Percentiles rank a stretch among this genome's conserved stretches.
Evolutionary conservation across 1,139 yeast species (phyloP).

Genomic region (Candida freyschussii): DNA sequence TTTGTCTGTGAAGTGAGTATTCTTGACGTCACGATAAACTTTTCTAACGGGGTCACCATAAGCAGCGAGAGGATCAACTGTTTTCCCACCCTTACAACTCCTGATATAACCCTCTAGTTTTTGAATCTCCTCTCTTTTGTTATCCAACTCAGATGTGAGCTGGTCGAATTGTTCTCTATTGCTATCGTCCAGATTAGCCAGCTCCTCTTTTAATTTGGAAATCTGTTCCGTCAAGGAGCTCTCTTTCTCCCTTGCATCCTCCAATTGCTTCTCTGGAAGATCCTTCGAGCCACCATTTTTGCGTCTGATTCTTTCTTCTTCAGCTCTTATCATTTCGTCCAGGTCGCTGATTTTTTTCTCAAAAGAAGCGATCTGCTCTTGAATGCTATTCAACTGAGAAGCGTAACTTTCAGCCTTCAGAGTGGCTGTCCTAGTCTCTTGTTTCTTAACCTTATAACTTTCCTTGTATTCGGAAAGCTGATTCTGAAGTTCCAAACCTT

Average conservation of each 20-base stretch:
- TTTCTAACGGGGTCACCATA: constrained; percentile 44
- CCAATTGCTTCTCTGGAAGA: constrained; percentile 25
- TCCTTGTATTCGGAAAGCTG: constrained; percentile 16
- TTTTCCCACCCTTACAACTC: constrained; percentile 7
- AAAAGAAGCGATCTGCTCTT: constrained; percentile 3
- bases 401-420: constrained; percentile 7
- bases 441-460: constrained; percentile 7
- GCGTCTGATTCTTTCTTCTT: constrained; percentile 36
- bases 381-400: constrained; percentile 4
- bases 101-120: constrained; percentile 19
- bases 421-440: constrained; percentile 8
- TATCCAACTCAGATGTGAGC: constrained; percentile 14
- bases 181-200: constrained; percentile 9
- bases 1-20: constrained; percentile 34
- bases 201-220: constrained; percentile 11
- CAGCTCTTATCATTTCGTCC: constrained; percentile 30
- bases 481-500: constrained; percentile 22
- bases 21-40: constrained; percentile 40
- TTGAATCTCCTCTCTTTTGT: constrained; percentile 21
- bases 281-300: constrained; percentile 39
- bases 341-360: constrained; percentile 29
- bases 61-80: constrained; percentile 29
- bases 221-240: background rate
- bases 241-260: constrained; percentile 25
- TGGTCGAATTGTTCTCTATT: constrained; percentile 8